phyloP scores from a whole-genome alignment of 2,329 filamentous ascomycete species.

The Scopulariopsis brevicaulis region DNA sequence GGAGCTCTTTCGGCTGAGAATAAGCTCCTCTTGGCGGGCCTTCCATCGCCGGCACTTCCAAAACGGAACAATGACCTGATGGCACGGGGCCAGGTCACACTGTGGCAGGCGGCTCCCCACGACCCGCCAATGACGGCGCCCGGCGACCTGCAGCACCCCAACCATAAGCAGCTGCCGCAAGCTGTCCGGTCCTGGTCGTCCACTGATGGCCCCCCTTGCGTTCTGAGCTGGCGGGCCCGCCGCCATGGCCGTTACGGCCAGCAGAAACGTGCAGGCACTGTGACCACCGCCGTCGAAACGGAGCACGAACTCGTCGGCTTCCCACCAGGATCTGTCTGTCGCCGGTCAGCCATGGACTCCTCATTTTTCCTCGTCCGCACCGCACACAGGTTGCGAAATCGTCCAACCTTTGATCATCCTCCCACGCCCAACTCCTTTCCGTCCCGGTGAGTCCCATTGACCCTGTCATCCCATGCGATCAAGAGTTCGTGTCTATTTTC shows the following conservation, averaged over 20 bases:
- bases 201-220: background rate
- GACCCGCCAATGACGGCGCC: background rate
- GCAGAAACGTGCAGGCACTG: background rate
- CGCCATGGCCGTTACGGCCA: background rate
- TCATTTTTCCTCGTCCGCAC: constrained; percentile 6
- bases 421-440: constrained; percentile 16
- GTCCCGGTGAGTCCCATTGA: constrained; percentile 25
- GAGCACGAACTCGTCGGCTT: constrained; percentile 1
- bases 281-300: background rate
- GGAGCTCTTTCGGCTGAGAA: background rate
- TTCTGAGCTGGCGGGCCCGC: background rate
- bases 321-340: background rate
- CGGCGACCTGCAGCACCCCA: background rate
- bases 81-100: background rate
- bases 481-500: constrained; percentile 14
- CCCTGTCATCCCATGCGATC: constrained; percentile 24
- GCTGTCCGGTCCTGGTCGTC: background rate
- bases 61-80: constrained; percentile 6
- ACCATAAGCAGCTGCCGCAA: background rate
- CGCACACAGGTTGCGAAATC: constrained; percentile 14
- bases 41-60: background rate
- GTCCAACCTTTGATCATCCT: constrained; percentile 13
- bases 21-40: background rate
- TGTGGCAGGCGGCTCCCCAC: background rate
- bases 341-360: constrained; percentile 1